Percentiles rank a stretch among this genome's conserved stretches.
Conservation (phyloP, 805 yeast species). For the Metschnikowia lochheadii region DNA sequence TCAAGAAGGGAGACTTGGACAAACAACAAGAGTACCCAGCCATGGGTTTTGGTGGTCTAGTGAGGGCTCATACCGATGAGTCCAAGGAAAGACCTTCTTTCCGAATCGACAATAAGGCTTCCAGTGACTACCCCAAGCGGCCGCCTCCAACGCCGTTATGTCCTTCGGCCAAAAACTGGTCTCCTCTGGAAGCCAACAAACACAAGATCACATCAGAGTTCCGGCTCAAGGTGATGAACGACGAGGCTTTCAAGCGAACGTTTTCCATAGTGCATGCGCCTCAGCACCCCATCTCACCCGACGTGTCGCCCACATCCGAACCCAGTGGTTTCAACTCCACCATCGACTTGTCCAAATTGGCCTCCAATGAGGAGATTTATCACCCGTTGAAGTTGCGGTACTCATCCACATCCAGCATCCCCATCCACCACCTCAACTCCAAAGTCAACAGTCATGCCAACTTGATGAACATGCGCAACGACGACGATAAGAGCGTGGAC, state of each 20-base stretch:
- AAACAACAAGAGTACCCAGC: constrained; percentile 14
- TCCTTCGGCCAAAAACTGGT: constrained; percentile 40
- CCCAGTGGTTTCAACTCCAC: constrained; percentile 41
- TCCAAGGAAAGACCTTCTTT: constrained; percentile 35
- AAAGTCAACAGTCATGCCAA: constrained; percentile 40
- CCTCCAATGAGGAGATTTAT: constrained; percentile 32
- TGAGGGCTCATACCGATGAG: constrained; percentile 1
- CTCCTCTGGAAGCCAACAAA: constrained; percentile 25
- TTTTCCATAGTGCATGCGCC: constrained; percentile 33
- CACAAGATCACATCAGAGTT: constrained; percentile 33
- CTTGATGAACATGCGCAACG: constrained; percentile 14
- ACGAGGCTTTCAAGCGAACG: constrained; percentile 32
- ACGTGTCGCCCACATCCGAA: constrained; percentile 39
- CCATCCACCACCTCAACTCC: constrained; percentile 34
- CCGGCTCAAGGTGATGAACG: constrained; percentile 34
- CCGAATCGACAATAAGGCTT: constrained; percentile 20
- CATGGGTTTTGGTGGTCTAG: constrained; percentile 15
- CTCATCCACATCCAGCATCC: constrained; percentile 36
- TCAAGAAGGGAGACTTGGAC: constrained; percentile 31
- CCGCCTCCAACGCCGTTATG: constrained; percentile 28
- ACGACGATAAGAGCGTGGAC: constrained; percentile 4
- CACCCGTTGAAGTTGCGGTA: constrained; percentile 38
- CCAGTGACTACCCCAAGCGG: not conserved
- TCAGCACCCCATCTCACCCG: constrained; percentile 34
- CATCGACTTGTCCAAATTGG: constrained; percentile 34